These are phyloP conservation scores for Myriosclerotinia curreyana DNA, from an alignment of 2,329 filamentous ascomycete species.

Conservation along the genomic window DNA sequence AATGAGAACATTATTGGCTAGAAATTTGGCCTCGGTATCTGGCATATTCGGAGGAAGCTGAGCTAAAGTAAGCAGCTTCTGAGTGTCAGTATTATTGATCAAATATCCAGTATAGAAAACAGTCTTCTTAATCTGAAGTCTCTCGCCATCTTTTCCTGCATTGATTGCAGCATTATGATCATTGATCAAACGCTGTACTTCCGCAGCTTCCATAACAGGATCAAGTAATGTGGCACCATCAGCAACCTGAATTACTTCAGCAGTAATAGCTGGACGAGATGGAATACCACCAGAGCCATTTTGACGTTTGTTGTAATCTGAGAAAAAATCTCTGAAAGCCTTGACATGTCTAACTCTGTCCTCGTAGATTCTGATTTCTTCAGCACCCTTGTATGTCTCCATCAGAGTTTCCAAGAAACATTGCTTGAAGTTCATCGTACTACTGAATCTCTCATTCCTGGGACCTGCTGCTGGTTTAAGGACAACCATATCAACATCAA, in stretches of 20 bases:
- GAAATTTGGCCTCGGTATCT: slow-evolving; percentile 70
- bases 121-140: slow-evolving; percentile 75
- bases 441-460: slow-evolving; percentile 71
- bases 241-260: slow-evolving; percentile 82
- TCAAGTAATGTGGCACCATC: slow-evolving; percentile 73
- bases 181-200: slow-evolving; percentile 87
- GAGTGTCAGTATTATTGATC: slow-evolving; percentile 67
- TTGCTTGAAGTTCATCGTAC: slow-evolving; percentile 92
- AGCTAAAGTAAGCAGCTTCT: slow-evolving; percentile 68
- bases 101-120: slow-evolving; percentile 93
- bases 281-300: slow-evolving; percentile 48
- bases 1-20: slow-evolving; percentile 91
- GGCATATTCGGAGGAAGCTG: slow-evolving; percentile 59
- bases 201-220: slow-evolving; percentile 73
- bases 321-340: slow-evolving; percentile 81
- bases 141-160: slow-evolving; percentile 42
- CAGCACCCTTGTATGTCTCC: slow-evolving; percentile 78
- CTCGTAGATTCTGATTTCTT: slow-evolving; percentile 77
- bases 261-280: slow-evolving; percentile 62
- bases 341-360: slow-evolving; percentile 67
- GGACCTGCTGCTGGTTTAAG: slow-evolving; percentile 85
- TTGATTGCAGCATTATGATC: slow-evolving; percentile 67
- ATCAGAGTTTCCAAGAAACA: slow-evolving; percentile 75
- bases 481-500: slow-evolving; percentile 84
- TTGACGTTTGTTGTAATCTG: slow-evolving; percentile 65